Conservation (phyloP, 805 yeast species). For the Pachysolen tannophilus region DNA sequence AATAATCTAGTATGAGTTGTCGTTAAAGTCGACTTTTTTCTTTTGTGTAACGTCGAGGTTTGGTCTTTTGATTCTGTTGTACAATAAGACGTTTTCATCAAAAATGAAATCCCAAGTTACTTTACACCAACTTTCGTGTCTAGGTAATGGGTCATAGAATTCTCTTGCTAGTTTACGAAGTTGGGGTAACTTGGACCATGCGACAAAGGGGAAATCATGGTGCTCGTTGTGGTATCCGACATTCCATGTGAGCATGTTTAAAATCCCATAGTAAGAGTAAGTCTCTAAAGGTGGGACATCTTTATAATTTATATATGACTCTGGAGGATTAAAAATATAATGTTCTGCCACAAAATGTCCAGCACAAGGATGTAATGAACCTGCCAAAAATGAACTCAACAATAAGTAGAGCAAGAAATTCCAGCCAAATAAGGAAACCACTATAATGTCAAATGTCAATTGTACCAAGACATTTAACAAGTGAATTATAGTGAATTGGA, state of each 20-base stretch:
- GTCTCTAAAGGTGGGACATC: constrained; percentile 67
- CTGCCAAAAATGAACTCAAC: constrained; percentile 77
- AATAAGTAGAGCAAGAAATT: constrained; percentile 59
- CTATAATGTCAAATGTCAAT: constrained; percentile 43
- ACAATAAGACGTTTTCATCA: constrained; percentile 60
- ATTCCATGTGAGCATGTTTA: constrained; percentile 79
- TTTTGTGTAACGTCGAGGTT: constrained; percentile 25
- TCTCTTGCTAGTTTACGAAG: constrained; percentile 65
- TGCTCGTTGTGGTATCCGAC: constrained; percentile 94
- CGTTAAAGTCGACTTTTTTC: constrained; percentile 23
- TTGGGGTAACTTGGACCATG: constrained; percentile 75
- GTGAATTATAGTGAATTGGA: constrained; percentile 71
- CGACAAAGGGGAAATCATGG: constrained; percentile 90
- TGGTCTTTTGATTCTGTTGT: constrained; percentile 73
- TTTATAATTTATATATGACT: constrained; percentile 17
- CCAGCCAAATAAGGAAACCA: constrained; percentile 57
- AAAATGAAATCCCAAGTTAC: constrained; percentile 67
- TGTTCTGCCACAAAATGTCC: constrained; percentile 97
- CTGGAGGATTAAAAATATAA: constrained; percentile 59
- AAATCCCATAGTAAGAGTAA: constrained; percentile 77
- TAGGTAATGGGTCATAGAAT: constrained; percentile 75
- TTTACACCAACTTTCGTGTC: constrained; percentile 69
- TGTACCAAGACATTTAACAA: constrained; percentile 60
- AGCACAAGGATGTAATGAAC: constrained; percentile 88
- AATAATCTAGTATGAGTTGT: constrained; percentile 13